phyloP scores from a whole-genome alignment of 2,329 filamentous ascomycete genomes.

The Pochonia chlamydosporia region DNA sequence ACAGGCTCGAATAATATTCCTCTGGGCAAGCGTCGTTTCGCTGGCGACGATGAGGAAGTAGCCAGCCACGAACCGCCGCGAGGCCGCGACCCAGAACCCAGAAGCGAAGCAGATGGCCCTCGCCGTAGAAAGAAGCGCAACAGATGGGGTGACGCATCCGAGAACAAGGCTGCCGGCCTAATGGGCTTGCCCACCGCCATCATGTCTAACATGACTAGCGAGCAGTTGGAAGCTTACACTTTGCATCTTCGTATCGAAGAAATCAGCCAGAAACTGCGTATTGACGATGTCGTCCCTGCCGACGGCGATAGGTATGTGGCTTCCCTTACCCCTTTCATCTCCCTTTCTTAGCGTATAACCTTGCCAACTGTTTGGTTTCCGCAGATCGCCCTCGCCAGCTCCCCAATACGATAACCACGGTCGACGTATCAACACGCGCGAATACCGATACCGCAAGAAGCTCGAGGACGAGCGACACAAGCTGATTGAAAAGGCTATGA shows the following conservation, averaged over 20 bases:
- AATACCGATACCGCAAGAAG: constrained; percentile 96
- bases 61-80: constrained; percentile 62
- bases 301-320: constrained; percentile 82
- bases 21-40: constrained; percentile 79
- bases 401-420: constrained; percentile 99
- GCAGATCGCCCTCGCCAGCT: constrained; percentile 86
- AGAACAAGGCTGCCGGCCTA: constrained; percentile 96
- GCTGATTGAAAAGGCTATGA: constrained; percentile 98
- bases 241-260: constrained; percentile 96
- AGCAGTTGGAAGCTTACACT: constrained; percentile 96
- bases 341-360: background rate
- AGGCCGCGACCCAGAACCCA: constrained; percentile 83
- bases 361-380: constrained; percentile 11
- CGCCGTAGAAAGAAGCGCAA: constrained; percentile 97
- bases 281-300: constrained; percentile 96
- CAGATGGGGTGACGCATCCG: constrained; percentile 92
- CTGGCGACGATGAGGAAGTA: constrained; percentile 51
- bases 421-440: constrained; percentile 97
- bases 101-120: constrained; percentile 65
- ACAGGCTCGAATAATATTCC: constrained; percentile 99
- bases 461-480: constrained; percentile 99
- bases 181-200: constrained; percentile 98
- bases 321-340: background rate
- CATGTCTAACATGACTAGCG: constrained; percentile 94
- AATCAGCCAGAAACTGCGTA: constrained; percentile 97